phyloP scores from a whole-genome alignment of 805 yeast species.

The Grigorovia humatica region DNA sequence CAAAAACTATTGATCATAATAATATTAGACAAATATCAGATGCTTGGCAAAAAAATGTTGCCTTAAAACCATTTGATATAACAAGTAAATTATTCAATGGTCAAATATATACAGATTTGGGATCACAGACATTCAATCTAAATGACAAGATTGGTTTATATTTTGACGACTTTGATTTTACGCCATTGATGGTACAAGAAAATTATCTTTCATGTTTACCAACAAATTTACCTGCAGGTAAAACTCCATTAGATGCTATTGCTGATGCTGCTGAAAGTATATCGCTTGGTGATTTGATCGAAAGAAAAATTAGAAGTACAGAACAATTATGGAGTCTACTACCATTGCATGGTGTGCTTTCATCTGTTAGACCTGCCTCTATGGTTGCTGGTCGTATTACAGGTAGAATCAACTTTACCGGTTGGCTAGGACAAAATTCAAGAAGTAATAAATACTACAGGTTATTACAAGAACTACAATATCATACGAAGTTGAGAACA shows the following conservation, averaged over 20 bases:
- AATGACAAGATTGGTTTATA: conserved; percentile 81
- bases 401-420: conserved; percentile 67
- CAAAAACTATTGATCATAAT: conserved; percentile 44
- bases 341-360: conserved; percentile 83
- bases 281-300: conserved; percentile 76
- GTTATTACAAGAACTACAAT: conserved; percentile 74
- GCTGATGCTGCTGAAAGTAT: conserved; percentile 80
- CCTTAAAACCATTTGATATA: conserved; percentile 87
- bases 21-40: conserved; percentile 52
- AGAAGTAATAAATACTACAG: conserved; percentile 70
- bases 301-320: conserved; percentile 70
- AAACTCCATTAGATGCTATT: conserved; percentile 48
- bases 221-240: conserved; percentile 31
- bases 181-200: conserved; percentile 94
- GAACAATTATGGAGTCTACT: conserved; percentile 92
- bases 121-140: conserved; percentile 41
- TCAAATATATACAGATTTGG: conserved; percentile 39
- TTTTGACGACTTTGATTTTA: conserved; percentile 88
- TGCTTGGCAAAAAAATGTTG: conserved; percentile 83
- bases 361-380: conserved; percentile 72
- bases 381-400: conserved; percentile 60
- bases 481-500: conserved; percentile 74
- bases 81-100: conserved; percentile 57
- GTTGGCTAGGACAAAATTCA: conserved; percentile 87
- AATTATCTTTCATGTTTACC: conserved; percentile 71